Conservation (phyloP, 2,329 filamentous ascomycete species). For the Paraphoma sp. region DNA sequence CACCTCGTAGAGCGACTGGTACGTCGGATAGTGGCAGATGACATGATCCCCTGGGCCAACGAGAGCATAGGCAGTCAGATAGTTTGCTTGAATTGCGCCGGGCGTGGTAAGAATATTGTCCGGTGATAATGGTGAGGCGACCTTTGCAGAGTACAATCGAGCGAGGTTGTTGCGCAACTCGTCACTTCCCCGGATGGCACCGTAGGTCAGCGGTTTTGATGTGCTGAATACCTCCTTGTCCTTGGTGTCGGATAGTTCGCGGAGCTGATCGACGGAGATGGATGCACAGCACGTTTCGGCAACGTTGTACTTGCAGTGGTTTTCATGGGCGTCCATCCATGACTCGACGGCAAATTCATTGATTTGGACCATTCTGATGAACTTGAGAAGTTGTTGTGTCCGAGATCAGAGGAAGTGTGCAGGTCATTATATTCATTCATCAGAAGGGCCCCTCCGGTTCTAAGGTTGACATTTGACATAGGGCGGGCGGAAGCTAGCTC, state of each 20-base stretch:
- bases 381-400: neutral
- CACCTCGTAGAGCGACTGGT: conserved; percentile 79
- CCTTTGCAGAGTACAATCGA: conserved; percentile 67
- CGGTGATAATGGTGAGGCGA: conserved; percentile 53
- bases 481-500: conserved; percentile 17
- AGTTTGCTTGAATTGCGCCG: conserved; percentile 86
- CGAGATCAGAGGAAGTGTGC: neutral
- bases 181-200: conserved; percentile 72
- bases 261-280: conserved; percentile 73
- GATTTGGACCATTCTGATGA: conserved; percentile 62
- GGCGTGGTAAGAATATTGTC: conserved; percentile 78
- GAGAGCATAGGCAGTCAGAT: conserved; percentile 76
- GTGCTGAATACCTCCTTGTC: conserved; percentile 56
- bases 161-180: conserved; percentile 70
- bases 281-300: conserved; percentile 81
- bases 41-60: conserved; percentile 80
- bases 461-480: conserved; percentile 21
- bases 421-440: conserved; percentile 4
- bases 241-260: conserved; percentile 64
- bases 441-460: conserved; percentile 3
- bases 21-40: conserved; percentile 85
- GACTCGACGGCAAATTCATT: conserved; percentile 74
- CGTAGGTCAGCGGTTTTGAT: conserved; percentile 72
- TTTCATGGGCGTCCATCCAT: conserved; percentile 66
- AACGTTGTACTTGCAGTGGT: conserved; percentile 68